Evolutionary conservation across 768 basidiomycete genomes (phyloP), one percentile per base, ranked within the genome.

Genomic region (Mycena crocata): DNA sequence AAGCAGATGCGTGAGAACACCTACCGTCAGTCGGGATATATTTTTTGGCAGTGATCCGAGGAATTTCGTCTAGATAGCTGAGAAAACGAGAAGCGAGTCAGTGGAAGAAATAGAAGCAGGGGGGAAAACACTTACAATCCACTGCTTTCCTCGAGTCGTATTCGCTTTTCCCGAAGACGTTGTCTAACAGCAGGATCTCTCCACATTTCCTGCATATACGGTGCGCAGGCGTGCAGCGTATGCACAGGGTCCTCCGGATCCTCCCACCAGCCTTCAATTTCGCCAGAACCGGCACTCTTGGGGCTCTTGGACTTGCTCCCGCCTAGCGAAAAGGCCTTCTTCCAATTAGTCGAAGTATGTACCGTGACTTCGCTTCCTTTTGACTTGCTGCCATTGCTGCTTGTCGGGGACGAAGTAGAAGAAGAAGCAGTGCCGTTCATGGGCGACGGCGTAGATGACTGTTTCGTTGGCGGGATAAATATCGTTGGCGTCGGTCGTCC

Each of bases 181-280:
- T 85, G 82, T 71, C 83, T 83, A 62, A 95, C 92, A 64, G 81
- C 84, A n/a, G 82, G 73, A 77, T 95, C 93, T 72, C 84, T 83
- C 94, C 93, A 95, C 50, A 95, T 83, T 64, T 91, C 87, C 67
- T 83, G 71, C 89, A 95, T 95, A 48, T 84, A 83, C 62, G 85
- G 83, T 13, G 87, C 86, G 74, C 86, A 90, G 19, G 85, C 84
- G 72, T 90, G 83, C 28, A 94, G 80, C 56, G 86, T 76, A 75
- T 94, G 93, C 51, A 92, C 91, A 40, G 92, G 93, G 76, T 94
- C 92, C 8, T 89, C 85, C 30, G 91, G 93, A 79, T 95, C 92
- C 78, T 92, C 92, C 92, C 92, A 93, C 92, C 92, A 93, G 34
- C 90, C 90, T 72, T 86, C 86, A 55, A 93, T 86, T 78, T 92